Evolutionary conservation across 2,329 filamentous ascomycete genomes (phyloP).

Genomic region (Diplodia mutila): DNA sequence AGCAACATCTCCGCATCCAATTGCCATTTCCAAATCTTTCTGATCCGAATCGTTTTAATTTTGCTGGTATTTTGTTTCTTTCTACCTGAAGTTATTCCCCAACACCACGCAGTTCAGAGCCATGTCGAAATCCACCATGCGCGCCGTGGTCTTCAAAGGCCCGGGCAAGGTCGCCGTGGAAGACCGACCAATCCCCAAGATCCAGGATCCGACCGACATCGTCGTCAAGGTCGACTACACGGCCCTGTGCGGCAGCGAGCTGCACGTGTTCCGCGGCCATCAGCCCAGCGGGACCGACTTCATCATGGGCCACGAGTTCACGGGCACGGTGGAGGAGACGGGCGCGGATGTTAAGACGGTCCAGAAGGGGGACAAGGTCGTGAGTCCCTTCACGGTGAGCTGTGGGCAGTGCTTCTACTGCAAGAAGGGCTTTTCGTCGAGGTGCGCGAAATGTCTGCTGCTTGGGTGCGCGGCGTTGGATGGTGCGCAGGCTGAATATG

Average conservation of each 20-base stretch:
- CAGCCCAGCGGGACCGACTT: constrained; percentile 69
- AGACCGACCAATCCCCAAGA: constrained; percentile 75
- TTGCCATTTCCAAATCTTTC: neutral
- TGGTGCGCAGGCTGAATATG: constrained; percentile 81
- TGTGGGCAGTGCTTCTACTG: constrained; percentile 82
- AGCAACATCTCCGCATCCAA: neutral
- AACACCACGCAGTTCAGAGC: neutral
- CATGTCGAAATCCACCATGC: constrained; percentile 64
- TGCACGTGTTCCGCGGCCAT: constrained; percentile 85
- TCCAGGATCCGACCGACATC: constrained; percentile 73
- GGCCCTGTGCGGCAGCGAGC: constrained; percentile 85
- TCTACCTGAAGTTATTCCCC: neutral
- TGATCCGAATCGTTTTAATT: neutral
- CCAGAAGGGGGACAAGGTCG: constrained; percentile 74
- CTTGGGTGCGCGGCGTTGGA: constrained; percentile 73
- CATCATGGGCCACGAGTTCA: constrained; percentile 85
- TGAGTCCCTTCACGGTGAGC: constrained; percentile 74
- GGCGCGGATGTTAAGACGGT: constrained; percentile 71
- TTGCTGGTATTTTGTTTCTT: neutral
- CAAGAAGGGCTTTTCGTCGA: constrained; percentile 72
- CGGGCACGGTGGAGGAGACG: constrained; percentile 70
- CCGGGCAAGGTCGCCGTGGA: constrained; percentile 75
- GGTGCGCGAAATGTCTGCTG: constrained; percentile 70
- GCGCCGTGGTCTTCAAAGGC: constrained; percentile 85
- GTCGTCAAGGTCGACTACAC: constrained; percentile 83